Base-by-base conservation (phyloP, 495 filamentous ascomycete species). In the Neurospora sp. region DNA sequence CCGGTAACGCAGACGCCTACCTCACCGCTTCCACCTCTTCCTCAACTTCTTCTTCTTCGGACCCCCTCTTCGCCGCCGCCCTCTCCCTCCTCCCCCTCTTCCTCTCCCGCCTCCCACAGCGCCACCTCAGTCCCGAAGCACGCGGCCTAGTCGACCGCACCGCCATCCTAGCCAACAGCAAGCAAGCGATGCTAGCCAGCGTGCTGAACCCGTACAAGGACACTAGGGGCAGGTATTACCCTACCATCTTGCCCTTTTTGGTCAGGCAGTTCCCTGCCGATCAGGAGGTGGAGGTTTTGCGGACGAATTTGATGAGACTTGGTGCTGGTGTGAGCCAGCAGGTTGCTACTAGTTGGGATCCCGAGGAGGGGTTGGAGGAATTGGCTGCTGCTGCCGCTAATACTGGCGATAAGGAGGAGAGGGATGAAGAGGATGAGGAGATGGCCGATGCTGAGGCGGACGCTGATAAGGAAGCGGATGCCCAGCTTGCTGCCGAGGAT, bases 161-260 rank as follows among this genome's bases (percentile, higher is more conserved):
- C 1, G 90, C 93, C 44, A 91, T 97, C 71, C 79, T 97, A 42
- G 86, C 83, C 23, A 82, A 85, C 46, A 85, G 90, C 75, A 90
- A 89, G 81, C 78, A 87, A 37, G 89, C 90, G 12, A 91, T 97
- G 87, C 77, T 94, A 14, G 91, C 93, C 39, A 94, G 92, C 79
- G 89, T 93, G 14, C 82, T 97, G 70, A 92, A 95, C 80, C 92
- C 93, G 1, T 86, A 90, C 72, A 83, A 87, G 16, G 87, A 87
- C 42, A 83, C 84, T 62, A 86, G 86, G 62, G 88, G 89, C 3
- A 86, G 86, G 38, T 85, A 85, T 46, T 86, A 87, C 72, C 83
- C 89, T 16, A 93, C 91, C 76, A 90, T 97, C 69, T 81, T 98
- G 38, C 94, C 94, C 8, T 91, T 95, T 75, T 82, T 97, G 37